Percentiles rank a stretch among this genome's conserved stretches.
These are phyloP conservation scores for Globisporangium spinosum DNA, from an alignment of 352 stramenopile genomes.

Conservation along the genomic window DNA sequence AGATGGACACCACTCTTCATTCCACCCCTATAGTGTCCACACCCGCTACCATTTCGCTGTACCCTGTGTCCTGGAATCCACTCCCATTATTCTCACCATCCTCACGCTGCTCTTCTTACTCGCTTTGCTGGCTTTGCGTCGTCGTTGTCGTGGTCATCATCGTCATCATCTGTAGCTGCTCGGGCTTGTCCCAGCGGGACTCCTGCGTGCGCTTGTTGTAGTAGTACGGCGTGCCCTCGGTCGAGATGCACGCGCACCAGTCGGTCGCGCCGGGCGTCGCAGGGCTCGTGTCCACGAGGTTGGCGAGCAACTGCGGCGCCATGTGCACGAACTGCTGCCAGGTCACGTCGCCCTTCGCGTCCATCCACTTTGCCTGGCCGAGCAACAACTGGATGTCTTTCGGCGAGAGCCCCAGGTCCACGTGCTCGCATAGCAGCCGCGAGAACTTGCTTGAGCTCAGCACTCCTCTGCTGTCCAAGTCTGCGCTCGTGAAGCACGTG, in stretches of 20 bases:
- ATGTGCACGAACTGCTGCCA: slow-evolving; percentile 25
- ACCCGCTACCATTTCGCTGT: not conserved
- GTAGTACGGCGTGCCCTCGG: slow-evolving; percentile 24
- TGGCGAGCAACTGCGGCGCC: slow-evolving; percentile 22
- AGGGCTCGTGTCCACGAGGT: slow-evolving; percentile 16
- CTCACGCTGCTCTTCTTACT: not conserved
- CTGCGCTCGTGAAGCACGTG: slow-evolving; percentile 20
- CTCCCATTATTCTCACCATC: not conserved
- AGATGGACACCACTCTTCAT: not conserved
- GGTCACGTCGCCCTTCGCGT: slow-evolving; percentile 17
- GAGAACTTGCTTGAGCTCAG: slow-evolving; percentile 22
- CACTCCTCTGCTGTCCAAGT: slow-evolving; percentile 24
- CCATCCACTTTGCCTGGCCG: slow-evolving; percentile 16
- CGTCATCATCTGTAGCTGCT: not conserved
- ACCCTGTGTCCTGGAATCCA: not conserved
- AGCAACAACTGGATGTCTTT: slow-evolving; percentile 22
- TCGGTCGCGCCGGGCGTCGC: slow-evolving; percentile 14
- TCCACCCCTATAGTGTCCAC: not conserved
- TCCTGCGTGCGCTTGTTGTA: slow-evolving; percentile 35
- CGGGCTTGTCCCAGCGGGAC: slow-evolving; percentile 19
- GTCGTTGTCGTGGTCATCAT: not conserved
- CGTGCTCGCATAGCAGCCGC: slow-evolving; percentile 19
- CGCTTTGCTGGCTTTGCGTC: not conserved
- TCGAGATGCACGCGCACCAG: slow-evolving; percentile 22
- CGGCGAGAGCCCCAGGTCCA: slow-evolving; percentile 20